Base-by-base conservation (phyloP, 441 rosid species). In the Theobroma grandiflorum region DNA sequence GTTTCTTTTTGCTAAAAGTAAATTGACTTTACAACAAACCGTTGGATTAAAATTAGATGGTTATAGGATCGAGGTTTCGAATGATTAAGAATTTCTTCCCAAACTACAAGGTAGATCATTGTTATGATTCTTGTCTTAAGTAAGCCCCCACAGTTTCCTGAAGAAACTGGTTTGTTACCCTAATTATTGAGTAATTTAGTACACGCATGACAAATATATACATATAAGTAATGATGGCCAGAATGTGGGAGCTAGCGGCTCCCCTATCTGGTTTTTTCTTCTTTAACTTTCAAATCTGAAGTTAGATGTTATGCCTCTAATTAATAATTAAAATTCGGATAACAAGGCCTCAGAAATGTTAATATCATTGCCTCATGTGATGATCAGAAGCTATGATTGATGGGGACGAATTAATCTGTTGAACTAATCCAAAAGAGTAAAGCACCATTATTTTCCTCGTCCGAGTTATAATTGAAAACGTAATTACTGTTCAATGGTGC, bases 121-220 rank as follows among this genome's bases (percentile, higher is more conserved):
- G 53, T 55, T 33, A 77, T 66, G 18, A 66, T 77, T 52, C 16
- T 4, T 52, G n/a, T 52, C 61, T 16, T 76, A 50, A 64, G 22
- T 37, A n/a, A 66, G 6, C 50, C 70, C 68, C 4, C 1, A n/a
- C 57, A 52, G 15, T 50, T 49, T 45, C 42, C 22, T 0, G 15
- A 18, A 40, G 15, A 20, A 66, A 2, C 69, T 12, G 12, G 49
- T 9, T 1, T 40, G 49, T n/a, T 9, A 66, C 7, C 52, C 31
- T 38, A 65, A 65, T 65, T 16, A 16, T 65, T 38, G 5, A 40
- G 2, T 65, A 65, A 38, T 65, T 65, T 38, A 66, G 8, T 9
- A 66, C 4, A 40, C 50, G 71, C 71, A 66, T 66, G 71, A n/a
- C 15, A 1, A 4, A 1, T 7, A 38, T 11, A 18, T 42, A 66